Base-by-base conservation (phyloP, 2,329 filamentous ascomycete genomes). In the Monosporascus sp. region DNA sequence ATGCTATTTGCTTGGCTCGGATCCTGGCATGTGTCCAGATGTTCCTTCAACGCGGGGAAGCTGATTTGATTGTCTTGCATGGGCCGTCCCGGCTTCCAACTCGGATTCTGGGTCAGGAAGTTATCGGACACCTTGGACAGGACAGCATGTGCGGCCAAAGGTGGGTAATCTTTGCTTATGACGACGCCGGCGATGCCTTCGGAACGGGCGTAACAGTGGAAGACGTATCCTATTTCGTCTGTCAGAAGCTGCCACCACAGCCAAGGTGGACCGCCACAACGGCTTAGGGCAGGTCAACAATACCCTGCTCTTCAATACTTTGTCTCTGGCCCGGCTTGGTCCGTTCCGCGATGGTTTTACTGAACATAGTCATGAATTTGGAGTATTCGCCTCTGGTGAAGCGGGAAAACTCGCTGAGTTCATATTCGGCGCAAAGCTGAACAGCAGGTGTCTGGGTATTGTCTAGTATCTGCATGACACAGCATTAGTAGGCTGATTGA, bases 1-100 rank as follows among this genome's bases (percentile, higher is more conserved):
- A 97, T 95, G 72, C 87, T 93, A 75, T 96, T 91, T 60, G 90
- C 92, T 74, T 95, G 82, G 66, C 85, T 79, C 14, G 93, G 91
- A 70, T 97, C 89, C 75, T 96, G 89, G 75, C 91, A 96, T 65
- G 79, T 79, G 65, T 66, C 65, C 47, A 83, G 68, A 72, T 96
- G 96, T 43, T 90, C 87, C 70, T 89, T 86, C 52, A 97, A 79
- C 68, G 87, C 81, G 44, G 88, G 88, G 68, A 91, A 87, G 20
- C 77, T 67, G 50, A 89, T 27, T 17, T 14, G 22, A 17, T 46
- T 46, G 24, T 46, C 43, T 73, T 51, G 72, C 74, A 53, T 75
- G 76, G 66, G 79, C 70, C 64, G 75, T 78, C 18, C 76, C 79
- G 85, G 94, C 44, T 83, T 75, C 49, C 83, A 82, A 54, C 83